Base-by-base conservation (phyloP, 179 eudicot genomes). In the Spergularia azorica region DNA sequence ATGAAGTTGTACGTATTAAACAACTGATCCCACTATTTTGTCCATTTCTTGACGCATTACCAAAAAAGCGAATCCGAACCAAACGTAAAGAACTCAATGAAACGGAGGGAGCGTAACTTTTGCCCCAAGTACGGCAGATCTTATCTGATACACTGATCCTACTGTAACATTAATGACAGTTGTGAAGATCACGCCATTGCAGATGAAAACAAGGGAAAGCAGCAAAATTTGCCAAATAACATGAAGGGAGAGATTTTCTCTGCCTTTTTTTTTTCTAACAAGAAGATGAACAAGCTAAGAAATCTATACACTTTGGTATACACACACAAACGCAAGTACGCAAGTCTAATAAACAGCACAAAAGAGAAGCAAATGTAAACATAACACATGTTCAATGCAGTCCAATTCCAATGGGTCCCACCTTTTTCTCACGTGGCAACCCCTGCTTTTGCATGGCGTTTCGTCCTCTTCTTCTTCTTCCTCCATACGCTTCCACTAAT, bases 401-500 rank as follows among this genome's bases (percentile, higher is more conserved):
- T 18, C 38, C 57, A 57, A 17, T 16, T 43, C 9, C 32, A 15
- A 3, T 39, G 17, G 10, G 77, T 21, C 70, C 76, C 80, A 80
- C 71, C 32, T 67, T 51, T 20, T n/a, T 59, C 67, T 78, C 64
- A 82, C 85, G 85, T 83, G 85, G 75, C 85, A 79, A 12, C 61
- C 57, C 18, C 83, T 79, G 36, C 71, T 79, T 79, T 67, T 83
- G 85, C 85, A 83, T 83, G 85, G 77, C 80, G 39, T 75, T 74
- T 78, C 17, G 32, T 59, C 70, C 17, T 48, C 61, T 15, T 55
- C 64, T 56, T 26, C 0, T 41, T 26, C 32, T 26, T 26, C 32
- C 32, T 26, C 2, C 0, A 26, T 69, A n/a, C 56, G 56, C 52
- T 50, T 63, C 56, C 48, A 17, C 51, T 32, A 21, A 48, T 55